Base-by-base conservation (phyloP, 1,284 basidiomycete genomes). In the Moniliophthora roreri region DNA sequence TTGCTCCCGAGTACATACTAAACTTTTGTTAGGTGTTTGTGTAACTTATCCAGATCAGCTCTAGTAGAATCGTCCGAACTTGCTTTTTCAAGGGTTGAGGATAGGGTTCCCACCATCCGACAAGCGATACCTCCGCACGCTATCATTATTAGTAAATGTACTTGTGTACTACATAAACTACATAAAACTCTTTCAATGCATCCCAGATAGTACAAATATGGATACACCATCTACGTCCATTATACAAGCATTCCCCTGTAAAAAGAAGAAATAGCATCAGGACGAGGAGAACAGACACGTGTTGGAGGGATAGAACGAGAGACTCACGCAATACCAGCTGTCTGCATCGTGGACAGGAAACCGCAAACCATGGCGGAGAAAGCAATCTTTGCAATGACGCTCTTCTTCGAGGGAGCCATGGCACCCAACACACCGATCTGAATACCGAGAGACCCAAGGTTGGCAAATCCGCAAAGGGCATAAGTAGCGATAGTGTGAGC, bases 381-480 rank as follows among this genome's bases (percentile, higher is more conserved):
- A 11, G 89, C 89, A 50, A 89, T 79, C 2, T 75, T 76, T 18
- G 89, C 84, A 62, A 95, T 93, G 56, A 81, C 73, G 63, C 80
- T 87, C 48, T 78, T 77, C 57, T 86, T 81, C 20, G 82, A 82
- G n/a, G 93, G 93, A 18, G 91, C 89, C 54, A 95, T 78, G 38
- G 91, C 90, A 57, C 83, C 78, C 48, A 95, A 79, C 61, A 95
- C 92, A 69, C 93, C 94, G 57, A 95, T 88, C 71, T 95, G 91
- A 65, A 95, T 93, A 69, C 93, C 94, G 39, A 94, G 73, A 35
- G 90, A 92, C 57, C 85, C 81, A 37, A 93, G 75, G 72, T 96
- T 96, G 52, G 91, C 92, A 66, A 96, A 96, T 9, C 93, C 93
- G 67, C 93, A 95, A 39, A 93, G 85, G 37, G 87, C 86, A 65